Percentiles rank a stretch among this genome's conserved stretches.
phyloP scores from a whole-genome alignment of 768 basidiomycete genomes.

The Pisolithus sp. region DNA sequence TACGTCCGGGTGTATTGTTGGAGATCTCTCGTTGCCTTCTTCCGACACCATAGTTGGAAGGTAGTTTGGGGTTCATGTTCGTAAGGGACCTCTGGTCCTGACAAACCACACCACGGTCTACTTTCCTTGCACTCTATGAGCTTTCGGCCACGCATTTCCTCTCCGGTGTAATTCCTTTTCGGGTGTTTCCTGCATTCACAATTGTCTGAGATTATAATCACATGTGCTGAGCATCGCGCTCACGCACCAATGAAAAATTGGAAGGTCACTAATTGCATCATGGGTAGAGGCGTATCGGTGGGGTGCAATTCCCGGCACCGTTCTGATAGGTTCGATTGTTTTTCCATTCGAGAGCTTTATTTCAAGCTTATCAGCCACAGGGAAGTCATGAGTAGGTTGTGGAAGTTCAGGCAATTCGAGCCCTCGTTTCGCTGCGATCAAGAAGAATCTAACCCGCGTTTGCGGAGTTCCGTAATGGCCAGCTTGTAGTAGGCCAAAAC shows the following conservation, averaged over 20 bases:
- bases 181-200: constrained; percentile 20
- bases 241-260: constrained; percentile 64
- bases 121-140: constrained; percentile 35
- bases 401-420: constrained; percentile 35
- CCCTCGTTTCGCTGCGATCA: constrained; percentile 35
- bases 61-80: constrained; percentile 30
- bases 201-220: neutral
- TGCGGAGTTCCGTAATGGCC: constrained; percentile 45
- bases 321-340: constrained; percentile 38
- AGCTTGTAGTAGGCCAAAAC: constrained; percentile 39
- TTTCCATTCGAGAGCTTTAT: constrained; percentile 44
- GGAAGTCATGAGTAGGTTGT: constrained; percentile 39
- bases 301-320: constrained; percentile 44
- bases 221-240: neutral
- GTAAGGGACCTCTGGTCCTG: constrained; percentile 24
- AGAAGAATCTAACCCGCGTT: constrained; percentile 41
- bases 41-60: constrained; percentile 45
- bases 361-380: constrained; percentile 35
- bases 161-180: neutral
- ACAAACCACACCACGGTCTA: constrained; percentile 28
- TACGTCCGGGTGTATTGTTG: constrained; percentile 66
- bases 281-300: constrained; percentile 55
- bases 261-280: constrained; percentile 72
- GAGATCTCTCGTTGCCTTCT: constrained; percentile 39
- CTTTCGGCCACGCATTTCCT: constrained; percentile 10